Evolutionary conservation across 176 grass and related monocot species (phyloP).

Genomic region (Miscanthus lutarioriparius): DNA sequence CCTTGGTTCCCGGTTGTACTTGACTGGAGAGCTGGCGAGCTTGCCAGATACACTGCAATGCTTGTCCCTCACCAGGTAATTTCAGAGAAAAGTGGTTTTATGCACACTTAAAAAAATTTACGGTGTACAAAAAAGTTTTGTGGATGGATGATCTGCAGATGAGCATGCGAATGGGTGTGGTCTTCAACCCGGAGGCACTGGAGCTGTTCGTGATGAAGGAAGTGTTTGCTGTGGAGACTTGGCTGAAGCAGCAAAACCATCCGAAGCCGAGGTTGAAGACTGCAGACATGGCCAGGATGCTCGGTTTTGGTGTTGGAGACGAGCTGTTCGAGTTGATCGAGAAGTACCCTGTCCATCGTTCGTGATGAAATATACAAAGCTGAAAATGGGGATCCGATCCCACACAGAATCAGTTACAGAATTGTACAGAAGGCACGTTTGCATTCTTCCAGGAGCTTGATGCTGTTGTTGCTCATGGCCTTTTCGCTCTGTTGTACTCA

Average conservation of each 20-base stretch:
- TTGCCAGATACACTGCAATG: conserved; percentile 89
- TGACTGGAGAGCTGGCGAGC: conserved; percentile 93
- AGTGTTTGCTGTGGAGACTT: conserved; percentile 62
- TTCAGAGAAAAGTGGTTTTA: background rate
- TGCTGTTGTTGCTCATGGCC: background rate
- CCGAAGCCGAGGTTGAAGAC: conserved; percentile 82
- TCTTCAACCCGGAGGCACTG: conserved; percentile 88
- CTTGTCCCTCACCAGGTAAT: conserved; percentile 91
- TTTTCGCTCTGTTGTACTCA: background rate
- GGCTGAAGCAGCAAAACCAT: conserved; percentile 72
- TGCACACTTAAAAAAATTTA: background rate
- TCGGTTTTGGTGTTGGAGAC: conserved; percentile 78
- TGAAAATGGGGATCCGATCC: background rate
- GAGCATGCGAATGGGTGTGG: conserved; percentile 69
- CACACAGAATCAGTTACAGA: background rate
- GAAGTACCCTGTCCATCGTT: conserved; percentile 35
- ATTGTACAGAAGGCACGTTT: background rate
- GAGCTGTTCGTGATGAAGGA: conserved; percentile 90
- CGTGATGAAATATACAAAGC: background rate
- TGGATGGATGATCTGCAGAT: conserved; percentile 48
- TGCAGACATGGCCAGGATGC: conserved; percentile 84
- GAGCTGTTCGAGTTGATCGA: conserved; percentile 82
- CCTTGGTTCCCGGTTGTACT: conserved; percentile 93
- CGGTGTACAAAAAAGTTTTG: background rate
- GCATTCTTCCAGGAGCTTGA: background rate